Evolutionary conservation across 495 filamentous ascomycete species (phyloP), one percentile per base, ranked within the genome.

Genomic region (Neurospora sp.): DNA sequence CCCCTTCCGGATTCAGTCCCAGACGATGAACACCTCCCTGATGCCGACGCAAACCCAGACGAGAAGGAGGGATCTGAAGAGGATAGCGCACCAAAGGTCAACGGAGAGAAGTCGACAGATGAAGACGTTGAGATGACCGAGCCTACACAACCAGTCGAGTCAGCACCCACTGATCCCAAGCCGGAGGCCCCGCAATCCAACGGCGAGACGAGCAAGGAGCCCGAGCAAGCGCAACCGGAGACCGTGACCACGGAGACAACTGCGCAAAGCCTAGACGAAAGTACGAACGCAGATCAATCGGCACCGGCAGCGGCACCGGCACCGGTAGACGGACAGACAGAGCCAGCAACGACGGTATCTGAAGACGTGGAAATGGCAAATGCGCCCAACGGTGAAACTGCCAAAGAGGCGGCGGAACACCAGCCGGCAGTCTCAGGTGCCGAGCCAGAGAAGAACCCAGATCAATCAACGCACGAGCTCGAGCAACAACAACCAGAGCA

Each of bases 111-210:
- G 82, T 82, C 40, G 81, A 83, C 39, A 66, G 76, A 77, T 12
- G 80, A 79, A 49, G 85, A 88, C 71, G 77, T 84, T 40, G 83
- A 86, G 44, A 88, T 88, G 87, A 71, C 80, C n/a, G 84, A 85
- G 31, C 75, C 75, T 2, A 75, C 78, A 5, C 72, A 72, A 38
- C 54, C 46, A 23, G 49, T 20, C 20, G 49, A 60, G 20, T 27
- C 49, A 37, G 14, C 27, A 35, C 14, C 27, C 27, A 4, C 6
- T 18, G 27, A 18, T 16, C 16, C 27, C 14, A 66, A 35, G 3
- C 54, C 31, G 41, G 72, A 54, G 1, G 16, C 66, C 18, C 16
- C 41, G 9, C 46, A 73, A 60, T 41, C 71, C 14, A 49, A 72
- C 71, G 40, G 40, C 5, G 49, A 66, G 7, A 9, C 27, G 31